Evolutionary conservation across 2,329 filamentous ascomycete genomes (phyloP), one percentile per base, ranked within the genome.

Genomic region (Aspergillus persii): DNA sequence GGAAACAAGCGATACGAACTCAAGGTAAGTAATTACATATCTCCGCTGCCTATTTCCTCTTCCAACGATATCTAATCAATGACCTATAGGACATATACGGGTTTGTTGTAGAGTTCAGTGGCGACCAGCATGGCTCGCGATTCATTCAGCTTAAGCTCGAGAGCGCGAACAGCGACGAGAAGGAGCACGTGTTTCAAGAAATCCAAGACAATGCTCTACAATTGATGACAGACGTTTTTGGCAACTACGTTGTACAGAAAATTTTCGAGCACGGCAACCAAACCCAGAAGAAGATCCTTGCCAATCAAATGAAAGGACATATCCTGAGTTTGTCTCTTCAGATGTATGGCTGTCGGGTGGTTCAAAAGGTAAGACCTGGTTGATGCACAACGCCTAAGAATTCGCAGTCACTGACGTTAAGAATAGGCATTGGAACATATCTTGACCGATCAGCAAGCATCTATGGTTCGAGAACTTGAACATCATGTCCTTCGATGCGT

Each of bases 221-320:
- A 70, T 80, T 99, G 51, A 97, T 96, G 92, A 94, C 89, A 50
- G 95, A 98, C 73, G 89, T 98, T 0, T 99, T 97, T 71, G 95
- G 95, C 56, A 99, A 99, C 75, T 99, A 98, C 71, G 95, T 99
- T 39, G 93, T 98, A 44, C 95, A 99, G 71, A 98, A 97, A 74
- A 88, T 98, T 72, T 97, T 98, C 63, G 94, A 98, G 73, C 92
- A 98, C 73, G 94, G 95, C 44, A 96, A 92, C 66, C 93, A 96
- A 75, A 84, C 88, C 0, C 95, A 99, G 78, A 99, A 99, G 80
- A 92, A 89, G 75, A 83, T 90, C 2, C 77, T 99, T 47, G 92
- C 92, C 0, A 86, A 87, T 63, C 87, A 90, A 74, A 97, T 98
- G 92, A 91, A 89, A 73, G 90, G 90, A 6, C 90, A 93, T 70